phyloP scores from a whole-genome alignment of 768 basidiomycete species.

The Tulasnella calospora region DNA sequence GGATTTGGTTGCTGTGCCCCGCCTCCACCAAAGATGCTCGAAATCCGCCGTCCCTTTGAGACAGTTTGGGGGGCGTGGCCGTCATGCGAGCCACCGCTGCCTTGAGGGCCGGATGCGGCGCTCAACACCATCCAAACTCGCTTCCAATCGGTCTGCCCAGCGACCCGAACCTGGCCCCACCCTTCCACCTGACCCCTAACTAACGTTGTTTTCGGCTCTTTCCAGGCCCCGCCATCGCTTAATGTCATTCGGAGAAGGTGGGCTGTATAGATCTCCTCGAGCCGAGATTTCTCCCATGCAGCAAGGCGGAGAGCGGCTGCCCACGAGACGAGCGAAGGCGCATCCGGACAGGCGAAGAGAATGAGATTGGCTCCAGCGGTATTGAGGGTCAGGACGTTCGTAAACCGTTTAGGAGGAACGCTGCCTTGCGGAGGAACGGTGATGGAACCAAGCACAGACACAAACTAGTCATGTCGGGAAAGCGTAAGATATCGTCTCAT shows the following conservation, averaged over 20 bases:
- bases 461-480: conserved; percentile 47
- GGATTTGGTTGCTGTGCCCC: conserved; percentile 32
- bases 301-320: conserved; percentile 83
- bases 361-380: conserved; percentile 89
- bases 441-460: conserved; percentile 71
- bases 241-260: conserved; percentile 82
- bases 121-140: conserved; percentile 76
- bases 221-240: conserved; percentile 40
- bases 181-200: conserved; percentile 77
- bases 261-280: conserved; percentile 97
- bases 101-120: conserved; percentile 29
- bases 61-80: conserved; percentile 18
- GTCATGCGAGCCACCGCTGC: neutral
- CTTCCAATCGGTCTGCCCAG: conserved; percentile 99
- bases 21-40: conserved; percentile 53
- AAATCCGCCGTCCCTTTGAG: conserved; percentile 56
- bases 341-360: conserved; percentile 78
- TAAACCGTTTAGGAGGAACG: conserved; percentile 53
- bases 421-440: conserved; percentile 48
- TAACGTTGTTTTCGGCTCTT: conserved; percentile 57
- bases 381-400: conserved; percentile 83
- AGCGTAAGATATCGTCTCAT: neutral
- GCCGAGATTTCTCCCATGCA: conserved; percentile 89
- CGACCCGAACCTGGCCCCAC: conserved; percentile 81
- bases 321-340: conserved; percentile 75